phyloP scores from a whole-genome alignment of 108 stramenopile species.

The Fragilariopsis cylindrus region DNA sequence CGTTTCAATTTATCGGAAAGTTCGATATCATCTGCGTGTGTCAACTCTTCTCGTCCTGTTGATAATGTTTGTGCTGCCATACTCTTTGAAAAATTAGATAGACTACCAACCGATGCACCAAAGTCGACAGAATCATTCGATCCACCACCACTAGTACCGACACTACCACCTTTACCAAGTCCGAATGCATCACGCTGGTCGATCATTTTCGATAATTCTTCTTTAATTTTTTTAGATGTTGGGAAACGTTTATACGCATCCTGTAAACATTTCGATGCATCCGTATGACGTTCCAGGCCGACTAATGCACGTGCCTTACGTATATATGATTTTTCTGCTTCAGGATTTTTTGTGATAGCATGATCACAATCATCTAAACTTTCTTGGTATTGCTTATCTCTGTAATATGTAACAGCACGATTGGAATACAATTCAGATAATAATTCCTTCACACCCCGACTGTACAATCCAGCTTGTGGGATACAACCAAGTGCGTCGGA shows the following conservation, averaged over 20 bases:
- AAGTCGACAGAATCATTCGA: conserved; percentile 26
- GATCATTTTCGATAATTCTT: conserved; percentile 30
- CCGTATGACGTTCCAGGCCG: conserved; percentile 26
- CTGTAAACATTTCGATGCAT: conserved; percentile 30
- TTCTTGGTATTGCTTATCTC: conserved; percentile 33
- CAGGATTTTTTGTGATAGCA: conserved; percentile 33
- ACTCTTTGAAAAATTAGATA: conserved; percentile 17
- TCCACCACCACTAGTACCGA: background rate
- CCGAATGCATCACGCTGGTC: conserved; percentile 19
- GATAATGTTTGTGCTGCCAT: conserved; percentile 5
- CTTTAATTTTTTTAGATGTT: conserved; percentile 31
- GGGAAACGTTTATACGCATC: conserved; percentile 24
- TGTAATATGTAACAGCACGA: conserved; percentile 38
- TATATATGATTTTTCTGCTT: conserved; percentile 33
- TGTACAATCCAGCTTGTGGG: conserved; percentile 23
- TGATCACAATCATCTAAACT: conserved; percentile 36
- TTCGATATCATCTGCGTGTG: conserved; percentile 34
- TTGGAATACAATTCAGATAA: conserved; percentile 39
- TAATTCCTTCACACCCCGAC: conserved; percentile 26
- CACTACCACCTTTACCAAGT: background rate
- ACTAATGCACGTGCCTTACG: conserved; percentile 36
- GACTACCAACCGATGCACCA: conserved; percentile 24
- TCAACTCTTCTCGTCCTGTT: conserved; percentile 8
- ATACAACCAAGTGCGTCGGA: conserved; percentile 34
- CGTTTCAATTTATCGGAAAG: conserved; percentile 42